These are phyloP conservation scores for Cyamopsis tetragonoloba DNA, from an alignment of 306 rosid species.

Conservation along the genomic window DNA sequence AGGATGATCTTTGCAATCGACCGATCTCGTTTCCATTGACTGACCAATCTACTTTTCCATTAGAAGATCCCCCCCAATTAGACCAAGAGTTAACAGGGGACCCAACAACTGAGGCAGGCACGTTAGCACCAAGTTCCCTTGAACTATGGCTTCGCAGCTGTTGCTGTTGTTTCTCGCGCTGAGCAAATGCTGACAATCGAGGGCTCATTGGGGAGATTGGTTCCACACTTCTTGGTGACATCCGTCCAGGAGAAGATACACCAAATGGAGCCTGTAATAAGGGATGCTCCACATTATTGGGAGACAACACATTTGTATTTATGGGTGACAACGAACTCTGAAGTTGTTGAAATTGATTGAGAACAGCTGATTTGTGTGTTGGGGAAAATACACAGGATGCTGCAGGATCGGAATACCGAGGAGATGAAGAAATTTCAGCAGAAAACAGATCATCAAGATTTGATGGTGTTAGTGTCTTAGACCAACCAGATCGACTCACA, in stretches of 20 bases:
- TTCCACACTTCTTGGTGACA: slow-evolving; percentile 80
- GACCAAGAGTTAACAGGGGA: slow-evolving; percentile 69
- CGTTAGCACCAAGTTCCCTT: slow-evolving; percentile 62
- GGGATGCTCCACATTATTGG: slow-evolving; percentile 63
- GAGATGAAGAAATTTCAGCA: slow-evolving; percentile 69
- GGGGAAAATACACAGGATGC: slow-evolving; percentile 66
- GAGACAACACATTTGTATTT: slow-evolving; percentile 63
- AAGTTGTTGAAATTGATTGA: slow-evolving; percentile 80
- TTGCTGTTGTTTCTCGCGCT: slow-evolving; percentile 62
- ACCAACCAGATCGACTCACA: slow-evolving; percentile 50
- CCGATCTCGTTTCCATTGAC: slow-evolving; percentile 52
- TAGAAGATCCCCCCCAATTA: slow-evolving; percentile 88
- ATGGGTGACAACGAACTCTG: slow-evolving; percentile 73
- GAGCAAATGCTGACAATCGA: slow-evolving; percentile 53
- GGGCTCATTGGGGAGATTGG: slow-evolving; percentile 73
- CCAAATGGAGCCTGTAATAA: slow-evolving; percentile 60
- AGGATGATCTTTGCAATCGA: slow-evolving; percentile 42
- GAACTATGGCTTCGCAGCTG: slow-evolving; percentile 71
- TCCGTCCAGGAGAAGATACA: slow-evolving; percentile 76
- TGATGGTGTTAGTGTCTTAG: slow-evolving; percentile 70
- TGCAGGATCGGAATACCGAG: slow-evolving; percentile 66
- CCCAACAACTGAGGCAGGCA: slow-evolving; percentile 48
- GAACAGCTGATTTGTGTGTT: slow-evolving; percentile 66
- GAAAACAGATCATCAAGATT: slow-evolving; percentile 83
- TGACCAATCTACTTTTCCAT: slow-evolving; percentile 69